Percentiles rank a stretch among this genome's conserved stretches.
These are phyloP conservation scores for Tylopilus subfusipes DNA, from an alignment of 768 basidiomycete species.

Conservation along the genomic window DNA sequence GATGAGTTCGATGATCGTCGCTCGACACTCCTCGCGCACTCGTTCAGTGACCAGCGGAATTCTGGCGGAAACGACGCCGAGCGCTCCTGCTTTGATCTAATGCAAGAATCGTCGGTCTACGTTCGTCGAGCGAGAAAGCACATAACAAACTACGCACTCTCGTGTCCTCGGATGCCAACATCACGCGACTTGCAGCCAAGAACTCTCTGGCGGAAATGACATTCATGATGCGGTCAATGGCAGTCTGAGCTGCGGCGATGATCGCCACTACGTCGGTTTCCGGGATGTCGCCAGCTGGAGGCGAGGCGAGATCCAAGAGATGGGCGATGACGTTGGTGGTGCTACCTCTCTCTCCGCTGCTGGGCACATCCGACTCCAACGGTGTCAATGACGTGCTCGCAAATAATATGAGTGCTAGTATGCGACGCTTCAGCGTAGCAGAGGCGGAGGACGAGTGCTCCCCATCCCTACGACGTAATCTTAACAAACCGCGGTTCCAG, in stretches of 20 bases:
- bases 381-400: constrained; percentile 50
- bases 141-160: constrained; percentile 38
- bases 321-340: constrained; percentile 44
- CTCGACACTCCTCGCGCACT: constrained; percentile 49
- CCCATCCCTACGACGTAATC: constrained; percentile 45
- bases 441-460: constrained; percentile 48
- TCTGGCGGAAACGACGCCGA: constrained; percentile 66
- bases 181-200: constrained; percentile 49
- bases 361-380: constrained; percentile 14
- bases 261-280: constrained; percentile 45
- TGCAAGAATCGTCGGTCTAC: not conserved
- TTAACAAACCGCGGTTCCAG: not conserved
- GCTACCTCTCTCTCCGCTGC: constrained; percentile 19
- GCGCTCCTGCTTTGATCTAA: constrained; percentile 64
- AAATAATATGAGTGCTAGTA: constrained; percentile 66
- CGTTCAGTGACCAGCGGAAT: constrained; percentile 56
- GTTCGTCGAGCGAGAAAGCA: not conserved
- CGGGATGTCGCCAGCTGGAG: constrained; percentile 27
- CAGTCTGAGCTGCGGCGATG: constrained; percentile 42
- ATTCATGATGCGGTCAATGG: constrained; percentile 52
- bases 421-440: constrained; percentile 51
- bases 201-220: constrained; percentile 74
- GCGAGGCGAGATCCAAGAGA: constrained; percentile 46
- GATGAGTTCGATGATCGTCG: constrained; percentile 53
- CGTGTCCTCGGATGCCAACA: constrained; percentile 52